Percentiles rank a stretch among this genome's conserved stretches.
Conservation (phyloP, 2,329 filamentous ascomycete species). For the Penicillium paneum region DNA sequence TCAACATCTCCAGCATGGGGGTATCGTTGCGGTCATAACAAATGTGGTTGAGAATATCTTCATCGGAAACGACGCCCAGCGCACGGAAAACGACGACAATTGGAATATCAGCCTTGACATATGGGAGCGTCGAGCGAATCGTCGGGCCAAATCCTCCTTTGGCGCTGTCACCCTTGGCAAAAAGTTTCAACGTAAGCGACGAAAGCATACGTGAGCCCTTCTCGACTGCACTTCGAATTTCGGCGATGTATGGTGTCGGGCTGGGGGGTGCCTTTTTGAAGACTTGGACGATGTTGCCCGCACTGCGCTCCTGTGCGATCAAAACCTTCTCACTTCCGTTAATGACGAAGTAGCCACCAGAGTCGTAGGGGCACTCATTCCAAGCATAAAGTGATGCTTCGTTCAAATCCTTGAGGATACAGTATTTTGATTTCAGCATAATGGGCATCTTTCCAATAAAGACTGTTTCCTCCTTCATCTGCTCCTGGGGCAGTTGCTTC, state of each 20-base stretch:
- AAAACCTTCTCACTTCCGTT: conserved; percentile 98
- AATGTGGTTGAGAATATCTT: conserved; percentile 97
- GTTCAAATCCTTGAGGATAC: conserved; percentile 76
- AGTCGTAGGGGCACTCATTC: conserved; percentile 97
- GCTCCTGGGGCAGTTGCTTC: conserved; percentile 44
- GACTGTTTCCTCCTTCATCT: conserved; percentile 66
- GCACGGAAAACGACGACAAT: conserved; percentile 95
- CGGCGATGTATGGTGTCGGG: conserved; percentile 86
- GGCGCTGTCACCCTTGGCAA: conserved; percentile 76
- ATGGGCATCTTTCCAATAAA: conserved; percentile 95
- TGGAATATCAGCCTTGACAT: conserved; percentile 89
- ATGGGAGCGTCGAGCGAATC: conserved; percentile 86
- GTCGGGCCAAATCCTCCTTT: conserved; percentile 80
- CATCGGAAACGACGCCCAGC: conserved; percentile 90
- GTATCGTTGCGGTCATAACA: conserved; percentile 94
- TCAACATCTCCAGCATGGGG: conserved; percentile 95
- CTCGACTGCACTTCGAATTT: conserved; percentile 93
- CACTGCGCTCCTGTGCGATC: conserved; percentile 95
- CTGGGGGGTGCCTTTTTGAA: conserved; percentile 97
- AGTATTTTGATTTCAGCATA: conserved; percentile 97
- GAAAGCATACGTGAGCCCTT: conserved; percentile 95
- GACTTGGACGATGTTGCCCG: conserved; percentile 97
- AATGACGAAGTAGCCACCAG: conserved; percentile 98
- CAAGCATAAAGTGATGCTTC: conserved; percentile 85
- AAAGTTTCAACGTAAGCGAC: conserved; percentile 85